phyloP scores from a whole-genome alignment of 2,329 filamentous ascomycete genomes.

The Coniella vitis region DNA sequence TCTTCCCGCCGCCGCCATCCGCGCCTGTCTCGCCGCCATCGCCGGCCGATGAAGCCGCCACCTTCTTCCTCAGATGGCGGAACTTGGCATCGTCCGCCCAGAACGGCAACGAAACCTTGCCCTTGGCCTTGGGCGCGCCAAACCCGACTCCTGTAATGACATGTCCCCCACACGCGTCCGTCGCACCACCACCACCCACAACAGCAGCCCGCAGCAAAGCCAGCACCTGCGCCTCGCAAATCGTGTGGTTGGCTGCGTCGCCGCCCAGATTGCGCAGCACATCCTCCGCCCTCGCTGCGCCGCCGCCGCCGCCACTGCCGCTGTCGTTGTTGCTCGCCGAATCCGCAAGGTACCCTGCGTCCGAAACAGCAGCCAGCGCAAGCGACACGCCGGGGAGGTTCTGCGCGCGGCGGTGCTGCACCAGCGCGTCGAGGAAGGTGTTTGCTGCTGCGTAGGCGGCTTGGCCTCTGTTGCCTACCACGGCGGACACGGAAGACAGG shows the following conservation, averaged over 20 bases:
- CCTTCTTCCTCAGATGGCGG: conserved; percentile 28
- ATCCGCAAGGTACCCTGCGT: conserved; percentile 43
- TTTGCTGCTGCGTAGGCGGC: conserved; percentile 44
- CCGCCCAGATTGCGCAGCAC: conserved; percentile 36
- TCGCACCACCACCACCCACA: conserved; percentile 31
- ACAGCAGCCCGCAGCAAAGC: conserved; percentile 47
- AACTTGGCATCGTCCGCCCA: conserved; percentile 50
- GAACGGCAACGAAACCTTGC: conserved; percentile 31
- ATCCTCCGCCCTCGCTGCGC: conserved; percentile 38
- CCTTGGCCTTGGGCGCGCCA: conserved; percentile 16
- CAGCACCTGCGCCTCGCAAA: conserved; percentile 47
- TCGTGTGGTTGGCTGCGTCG: conserved; percentile 31
- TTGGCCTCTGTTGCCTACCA: conserved; percentile 32
- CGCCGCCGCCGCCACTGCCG: conserved; percentile 14
- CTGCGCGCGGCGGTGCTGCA: conserved; percentile 26
- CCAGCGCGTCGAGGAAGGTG: conserved; percentile 32
- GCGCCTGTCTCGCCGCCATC: conserved; percentile 31
- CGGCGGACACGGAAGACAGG: conserved; percentile 28
- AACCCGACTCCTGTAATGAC: conserved; percentile 49
- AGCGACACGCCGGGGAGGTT: conserved; percentile 34
- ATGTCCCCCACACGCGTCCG: conserved; percentile 38
- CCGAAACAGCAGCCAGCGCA: conserved; percentile 45
- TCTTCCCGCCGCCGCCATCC: conserved; percentile 19
- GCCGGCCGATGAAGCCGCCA: conserved; percentile 16
- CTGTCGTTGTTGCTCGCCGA: too few species aligned